phyloP scores from a whole-genome alignment of 2,329 filamentous ascomycete species.

The Blastomyces emzantsi region DNA sequence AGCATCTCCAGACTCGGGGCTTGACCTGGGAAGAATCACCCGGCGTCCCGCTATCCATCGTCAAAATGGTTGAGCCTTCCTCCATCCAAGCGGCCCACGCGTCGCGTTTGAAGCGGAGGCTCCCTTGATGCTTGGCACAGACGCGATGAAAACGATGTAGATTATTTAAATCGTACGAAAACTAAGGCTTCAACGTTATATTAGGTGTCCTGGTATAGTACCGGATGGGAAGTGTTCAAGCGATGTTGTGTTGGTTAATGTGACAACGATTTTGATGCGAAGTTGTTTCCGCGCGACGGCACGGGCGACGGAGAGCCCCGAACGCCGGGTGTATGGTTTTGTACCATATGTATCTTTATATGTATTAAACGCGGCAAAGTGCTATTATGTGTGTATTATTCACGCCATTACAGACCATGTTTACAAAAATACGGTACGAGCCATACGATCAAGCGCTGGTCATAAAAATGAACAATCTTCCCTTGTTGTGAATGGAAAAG shows the following conservation, averaged over 20 bases:
- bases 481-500: no score
- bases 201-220: background rate
- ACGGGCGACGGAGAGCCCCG: background rate
- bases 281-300: background rate
- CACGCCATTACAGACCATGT: background rate
- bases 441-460: background rate
- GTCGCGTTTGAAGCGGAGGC: background rate
- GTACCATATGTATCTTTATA: background rate
- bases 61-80: constrained; percentile 5
- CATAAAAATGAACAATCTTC: background rate
- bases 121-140: background rate
- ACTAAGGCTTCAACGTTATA: background rate
- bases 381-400: background rate
- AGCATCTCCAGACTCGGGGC: background rate
- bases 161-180: background rate
- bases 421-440: background rate
- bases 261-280: background rate
- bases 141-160: background rate
- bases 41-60: background rate
- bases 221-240: background rate
- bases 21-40: background rate
- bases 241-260: background rate
- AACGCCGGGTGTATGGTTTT: background rate
- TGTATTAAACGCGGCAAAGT: background rate
- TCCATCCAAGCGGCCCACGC: background rate